A percentile compares a stretch with the other conserved stretches of the same genome.
phyloP scores from a whole-genome alignment of 169 alveolate genomes.

The Cryptosporidium meleagridis region DNA sequence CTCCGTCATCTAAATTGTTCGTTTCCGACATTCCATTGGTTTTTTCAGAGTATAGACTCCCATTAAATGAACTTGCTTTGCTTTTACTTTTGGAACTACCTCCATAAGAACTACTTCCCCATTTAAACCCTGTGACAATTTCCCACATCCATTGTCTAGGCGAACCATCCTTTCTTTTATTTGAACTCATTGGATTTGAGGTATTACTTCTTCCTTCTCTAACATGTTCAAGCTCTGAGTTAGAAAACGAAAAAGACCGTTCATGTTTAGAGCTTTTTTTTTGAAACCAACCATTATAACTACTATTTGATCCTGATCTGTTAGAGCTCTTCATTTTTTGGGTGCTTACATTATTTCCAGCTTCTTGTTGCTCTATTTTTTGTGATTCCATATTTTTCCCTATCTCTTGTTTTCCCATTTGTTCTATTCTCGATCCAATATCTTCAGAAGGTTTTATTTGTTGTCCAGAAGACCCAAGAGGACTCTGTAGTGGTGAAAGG shows the following conservation, averaged over 20 bases:
- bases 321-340: background rate
- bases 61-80: slow-evolving; percentile 37
- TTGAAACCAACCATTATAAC: slow-evolving; percentile 56
- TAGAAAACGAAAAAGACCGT: slow-evolving; percentile 39
- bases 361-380: slow-evolving; percentile 49
- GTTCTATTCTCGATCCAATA: background rate
- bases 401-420: background rate
- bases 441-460: background rate
- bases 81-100: background rate
- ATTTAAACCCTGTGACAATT: slow-evolving; percentile 56
- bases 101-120: slow-evolving; percentile 37
- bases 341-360: background rate
- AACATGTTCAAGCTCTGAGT: slow-evolving; percentile 45
- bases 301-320: background rate
- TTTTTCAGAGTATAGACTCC: slow-evolving; percentile 1
- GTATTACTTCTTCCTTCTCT: background rate
- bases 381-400: slow-evolving; percentile 1
- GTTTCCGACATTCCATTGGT: background rate
- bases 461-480: slow-evolving; percentile 50
- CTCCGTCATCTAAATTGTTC: background rate
- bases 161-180: slow-evolving; percentile 62
- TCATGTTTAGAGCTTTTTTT: slow-evolving; percentile 40
- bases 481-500: slow-evolving; percentile 64
- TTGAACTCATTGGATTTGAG: background rate
- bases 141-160: slow-evolving; percentile 76